Evolutionary conservation across 2,329 filamentous ascomycete genomes (phyloP), one percentile per base, ranked within the genome.

Genomic region (Harringtonia lauricola): DNA sequence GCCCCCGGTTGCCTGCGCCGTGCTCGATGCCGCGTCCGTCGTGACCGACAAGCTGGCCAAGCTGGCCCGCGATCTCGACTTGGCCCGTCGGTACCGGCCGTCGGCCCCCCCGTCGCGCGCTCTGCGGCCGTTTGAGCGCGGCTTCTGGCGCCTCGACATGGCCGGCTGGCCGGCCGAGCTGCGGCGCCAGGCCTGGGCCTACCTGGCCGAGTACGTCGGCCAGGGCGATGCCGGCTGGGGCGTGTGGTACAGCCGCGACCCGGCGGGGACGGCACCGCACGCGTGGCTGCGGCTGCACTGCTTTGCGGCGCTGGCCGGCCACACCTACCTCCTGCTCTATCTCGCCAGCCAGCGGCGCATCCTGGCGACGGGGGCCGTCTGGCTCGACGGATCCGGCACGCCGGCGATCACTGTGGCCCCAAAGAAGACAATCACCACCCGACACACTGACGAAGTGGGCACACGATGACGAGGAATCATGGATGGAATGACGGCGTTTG

Each of bases 311-410:
- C 65, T 86, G 1, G 76, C 77, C 0, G 72, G 77, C 43, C 81
- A 94, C 54, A 70, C 86, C 29, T 94, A 87, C 58, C 61, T 92
- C 4, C 59, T 89, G 33, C 60, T 94, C 0, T 90, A 84, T 56
- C 62, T 88, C 14, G 83, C 79, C 0, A 90, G 81, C 52, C 69
- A 75, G 44, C 70, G 81, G 28, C 69, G 70, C 47, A 61, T 89
- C 15, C 71, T 73, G 46, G 66, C 64, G 8, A 72, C 72, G 9
- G 72, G 72, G 0, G 66, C 76, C 14, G 64, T 64, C 39, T 94
- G 86, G 86, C 61, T 81, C 41, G 86, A 80, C 59, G 76, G 71
- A 0, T 69, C 70, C 1, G 79, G 79, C 1, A 55, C 71, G 31
- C 63, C 65, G 0, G 65, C 84, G 9, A 59, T 67, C 4, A 47